phyloP scores from a whole-genome alignment of 768 basidiomycete species.

The Phanerochaete carnosa region DNA sequence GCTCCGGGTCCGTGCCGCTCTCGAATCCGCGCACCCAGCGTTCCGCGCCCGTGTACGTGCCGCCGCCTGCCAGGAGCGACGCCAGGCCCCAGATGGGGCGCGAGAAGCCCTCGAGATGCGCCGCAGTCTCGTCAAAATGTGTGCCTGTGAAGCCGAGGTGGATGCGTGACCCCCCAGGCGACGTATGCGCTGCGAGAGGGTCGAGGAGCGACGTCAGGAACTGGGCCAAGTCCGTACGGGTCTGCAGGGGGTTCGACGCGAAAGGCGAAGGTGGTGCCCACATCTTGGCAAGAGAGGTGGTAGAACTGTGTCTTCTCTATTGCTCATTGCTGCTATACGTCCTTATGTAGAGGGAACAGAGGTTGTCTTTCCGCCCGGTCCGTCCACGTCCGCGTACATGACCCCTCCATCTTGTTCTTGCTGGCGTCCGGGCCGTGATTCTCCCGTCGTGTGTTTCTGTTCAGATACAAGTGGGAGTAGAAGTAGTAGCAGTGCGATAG shows the following conservation, averaged over 20 bases:
- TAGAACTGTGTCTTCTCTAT: not conserved
- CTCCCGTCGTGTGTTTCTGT: not conserved
- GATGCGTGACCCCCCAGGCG: constrained; percentile 68
- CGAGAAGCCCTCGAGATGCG: constrained; percentile 74
- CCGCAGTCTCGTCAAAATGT: constrained; percentile 69
- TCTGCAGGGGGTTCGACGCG: constrained; percentile 56
- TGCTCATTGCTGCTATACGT: not conserved
- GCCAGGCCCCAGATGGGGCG: constrained; percentile 76
- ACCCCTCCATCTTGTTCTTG: not conserved
- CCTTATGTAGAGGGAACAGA: not conserved
- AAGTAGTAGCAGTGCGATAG: not conserved
- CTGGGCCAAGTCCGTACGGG: constrained; percentile 52
- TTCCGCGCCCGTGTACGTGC: constrained; percentile 51
- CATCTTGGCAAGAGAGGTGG: not conserved
- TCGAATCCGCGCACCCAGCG: constrained; percentile 66
- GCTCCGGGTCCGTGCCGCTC: constrained; percentile 63
- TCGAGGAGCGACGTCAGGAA: constrained; percentile 62
- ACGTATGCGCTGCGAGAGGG: constrained; percentile 65
- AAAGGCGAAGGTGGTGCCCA: constrained; percentile 30
- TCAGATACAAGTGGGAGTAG: not conserved
- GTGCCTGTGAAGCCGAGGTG: constrained; percentile 68
- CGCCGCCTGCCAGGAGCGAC: constrained; percentile 62
- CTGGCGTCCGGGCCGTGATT: not conserved
- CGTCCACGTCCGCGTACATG: not conserved
- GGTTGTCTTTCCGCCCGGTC: not conserved